phyloP scores from a whole-genome alignment of 768 basidiomycete species.

The Hypsizygus marmoreus region DNA sequence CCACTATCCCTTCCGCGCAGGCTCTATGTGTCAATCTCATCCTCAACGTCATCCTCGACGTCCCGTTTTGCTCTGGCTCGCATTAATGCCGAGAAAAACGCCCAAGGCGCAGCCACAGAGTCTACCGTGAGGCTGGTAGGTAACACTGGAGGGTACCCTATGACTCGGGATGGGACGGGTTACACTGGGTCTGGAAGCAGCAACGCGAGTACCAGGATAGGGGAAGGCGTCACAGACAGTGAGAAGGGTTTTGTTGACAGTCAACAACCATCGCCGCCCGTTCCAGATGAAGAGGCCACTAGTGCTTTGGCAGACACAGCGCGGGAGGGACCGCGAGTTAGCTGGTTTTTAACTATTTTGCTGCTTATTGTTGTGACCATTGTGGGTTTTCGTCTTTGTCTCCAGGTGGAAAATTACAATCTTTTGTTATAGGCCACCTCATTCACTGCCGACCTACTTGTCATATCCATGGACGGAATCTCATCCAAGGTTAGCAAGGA shows the following conservation, averaged over 20 bases:
- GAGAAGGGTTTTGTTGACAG: no score
- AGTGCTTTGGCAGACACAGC: not conserved
- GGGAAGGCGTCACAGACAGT: constrained; percentile 6
- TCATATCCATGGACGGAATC: constrained; percentile 82
- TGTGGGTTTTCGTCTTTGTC: constrained; percentile 39
- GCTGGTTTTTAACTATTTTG: constrained; percentile 55
- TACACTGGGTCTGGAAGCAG: constrained; percentile 4
- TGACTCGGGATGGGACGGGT: constrained; percentile 5
- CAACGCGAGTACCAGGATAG: constrained; percentile 2
- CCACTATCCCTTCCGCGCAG: not conserved
- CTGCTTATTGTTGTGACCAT: constrained; percentile 62
- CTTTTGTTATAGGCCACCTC: constrained; percentile 45
- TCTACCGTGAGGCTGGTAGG: constrained; percentile 17
- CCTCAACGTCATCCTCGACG: not conserved
- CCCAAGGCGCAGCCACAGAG: constrained; percentile 8
- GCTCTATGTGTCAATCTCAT: not conserved
- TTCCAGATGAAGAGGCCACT: no score
- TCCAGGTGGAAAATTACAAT: not conserved
- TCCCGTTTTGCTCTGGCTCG: constrained; percentile 2
- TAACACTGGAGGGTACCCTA: constrained; percentile 8
- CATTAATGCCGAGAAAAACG: not conserved
- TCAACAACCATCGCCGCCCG: no score
- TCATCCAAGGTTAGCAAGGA: constrained; percentile 74
- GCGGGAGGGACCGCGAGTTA: constrained; percentile 54
- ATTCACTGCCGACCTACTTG: constrained; percentile 66